phyloP scores from a whole-genome alignment of 2,329 filamentous ascomycete species.

The Ophiostoma himal-ulmi region DNA sequence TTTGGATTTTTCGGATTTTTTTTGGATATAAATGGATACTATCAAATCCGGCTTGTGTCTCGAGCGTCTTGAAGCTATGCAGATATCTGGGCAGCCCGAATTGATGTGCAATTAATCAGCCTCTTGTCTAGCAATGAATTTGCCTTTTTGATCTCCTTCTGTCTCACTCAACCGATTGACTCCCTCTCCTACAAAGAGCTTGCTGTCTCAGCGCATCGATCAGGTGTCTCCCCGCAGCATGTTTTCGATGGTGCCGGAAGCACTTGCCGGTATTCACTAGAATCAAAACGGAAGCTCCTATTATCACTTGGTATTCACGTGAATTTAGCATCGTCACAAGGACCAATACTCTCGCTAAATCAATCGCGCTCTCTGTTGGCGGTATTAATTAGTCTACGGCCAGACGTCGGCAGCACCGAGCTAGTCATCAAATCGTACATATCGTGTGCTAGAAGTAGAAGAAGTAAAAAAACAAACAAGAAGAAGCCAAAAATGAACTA shows the following conservation, averaged over 20 bases:
- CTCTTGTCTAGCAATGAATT: not conserved
- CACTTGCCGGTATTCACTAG: not conserved
- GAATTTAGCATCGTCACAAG: not conserved
- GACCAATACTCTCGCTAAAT: not conserved
- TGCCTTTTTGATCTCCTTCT: not conserved
- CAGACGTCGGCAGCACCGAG: not conserved
- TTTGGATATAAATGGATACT: not conserved
- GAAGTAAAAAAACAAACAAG: not conserved
- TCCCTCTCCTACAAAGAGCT: not conserved
- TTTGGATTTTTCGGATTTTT: not conserved
- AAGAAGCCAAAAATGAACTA: not conserved
- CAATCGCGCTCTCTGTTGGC: not conserved
- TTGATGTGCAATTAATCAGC: not conserved
- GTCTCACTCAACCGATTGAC: not conserved
- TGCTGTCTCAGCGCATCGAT: not conserved
- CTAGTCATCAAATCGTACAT: constrained; percentile 1
- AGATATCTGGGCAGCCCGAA: not conserved
- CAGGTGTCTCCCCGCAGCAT: not conserved
- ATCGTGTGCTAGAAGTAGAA: not conserved
- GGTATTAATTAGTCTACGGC: not conserved
- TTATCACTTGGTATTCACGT: not conserved
- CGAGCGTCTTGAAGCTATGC: not conserved
- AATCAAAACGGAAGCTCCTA: not conserved
- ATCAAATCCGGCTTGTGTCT: not conserved
- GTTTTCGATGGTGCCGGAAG: not conserved